phyloP scores from a whole-genome alignment of 2,329 filamentous ascomycete species.

The Fusarium subtropicale region DNA sequence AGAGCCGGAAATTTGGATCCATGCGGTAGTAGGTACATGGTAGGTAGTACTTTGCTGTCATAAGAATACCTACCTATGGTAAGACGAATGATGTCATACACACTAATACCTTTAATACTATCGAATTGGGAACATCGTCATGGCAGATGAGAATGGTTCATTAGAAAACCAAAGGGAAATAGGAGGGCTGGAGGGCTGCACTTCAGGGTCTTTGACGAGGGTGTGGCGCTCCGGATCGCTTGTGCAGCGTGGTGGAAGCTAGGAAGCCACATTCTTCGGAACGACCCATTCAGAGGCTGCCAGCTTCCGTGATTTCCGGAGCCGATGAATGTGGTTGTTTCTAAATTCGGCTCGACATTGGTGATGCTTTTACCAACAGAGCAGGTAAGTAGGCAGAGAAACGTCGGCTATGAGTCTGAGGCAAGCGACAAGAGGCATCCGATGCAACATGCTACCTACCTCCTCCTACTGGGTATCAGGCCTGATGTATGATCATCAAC shows the following conservation, averaged over 20 bases:
- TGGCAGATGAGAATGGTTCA: not conserved
- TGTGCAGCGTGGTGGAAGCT: slow-evolving; percentile 17
- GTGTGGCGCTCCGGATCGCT: slow-evolving; percentile 20
- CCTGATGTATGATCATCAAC: not conserved
- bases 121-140: not conserved
- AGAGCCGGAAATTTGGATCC: slow-evolving; percentile 31
- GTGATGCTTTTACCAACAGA: not conserved
- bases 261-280: not conserved
- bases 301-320: slow-evolving; percentile 37
- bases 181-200: not conserved
- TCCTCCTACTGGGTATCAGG: too few relatives aligned
- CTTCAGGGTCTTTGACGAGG: not conserved
- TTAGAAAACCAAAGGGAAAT: not conserved
- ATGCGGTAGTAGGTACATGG: not conserved
- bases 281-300: slow-evolving; percentile 3
- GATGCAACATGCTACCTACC: not conserved
- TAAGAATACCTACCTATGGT: not conserved
- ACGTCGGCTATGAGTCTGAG: not conserved
- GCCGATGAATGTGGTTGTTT: slow-evolving; percentile 24
- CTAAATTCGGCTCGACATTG: not conserved
- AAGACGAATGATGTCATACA: slow-evolving; percentile 30
- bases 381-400: not conserved
- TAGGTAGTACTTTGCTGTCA: not conserved
- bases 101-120: not conserved
- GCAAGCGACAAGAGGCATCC: not conserved